Percentiles rank a stretch among this genome's conserved stretches.
Evolutionary conservation across 2,329 filamentous ascomycete species (phyloP).

Genomic region (Macrophomina pseudophaseolina): DNA sequence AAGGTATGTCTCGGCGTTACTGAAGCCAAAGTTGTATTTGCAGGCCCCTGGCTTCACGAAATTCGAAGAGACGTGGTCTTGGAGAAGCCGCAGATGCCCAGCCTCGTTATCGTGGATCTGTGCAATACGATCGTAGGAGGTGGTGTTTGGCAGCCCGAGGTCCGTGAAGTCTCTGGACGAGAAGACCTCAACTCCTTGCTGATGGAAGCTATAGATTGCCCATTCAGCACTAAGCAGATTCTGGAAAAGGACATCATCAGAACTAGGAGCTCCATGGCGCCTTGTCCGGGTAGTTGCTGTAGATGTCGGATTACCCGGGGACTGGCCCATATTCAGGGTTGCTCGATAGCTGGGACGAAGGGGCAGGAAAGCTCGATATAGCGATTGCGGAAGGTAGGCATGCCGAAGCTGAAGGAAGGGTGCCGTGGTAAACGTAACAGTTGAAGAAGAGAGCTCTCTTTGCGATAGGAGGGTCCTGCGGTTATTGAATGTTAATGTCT

Average conservation of each 20-base stretch:
- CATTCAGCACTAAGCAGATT: conserved; percentile 53
- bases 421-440: not conserved
- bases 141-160: conserved; percentile 46
- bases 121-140: conserved; percentile 47
- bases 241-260: conserved; percentile 52
- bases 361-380: not conserved
- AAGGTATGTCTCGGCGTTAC: not conserved
- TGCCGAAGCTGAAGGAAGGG: not conserved
- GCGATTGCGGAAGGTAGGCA: not conserved
- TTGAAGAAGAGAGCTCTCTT: not conserved
- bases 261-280: conserved; percentile 38
- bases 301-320: conserved; percentile 41
- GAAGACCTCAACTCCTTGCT: conserved; percentile 50
- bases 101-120: conserved; percentile 55
- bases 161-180: conserved; percentile 42
- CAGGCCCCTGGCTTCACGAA: conserved; percentile 41
- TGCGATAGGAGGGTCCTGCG: too few relatives aligned
- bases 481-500: too few relatives aligned
- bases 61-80: conserved; percentile 49
- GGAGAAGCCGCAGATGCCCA: conserved; percentile 53
- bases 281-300: conserved; percentile 42
- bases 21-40: not conserved
- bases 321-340: conserved; percentile 40
- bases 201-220: conserved; percentile 53
- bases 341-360: not conserved